Percentiles rank a stretch among this genome's conserved stretches.
These are phyloP conservation scores for Hypholoma fasciculare DNA, from an alignment of 768 basidiomycete genomes.

Conservation along the genomic window DNA sequence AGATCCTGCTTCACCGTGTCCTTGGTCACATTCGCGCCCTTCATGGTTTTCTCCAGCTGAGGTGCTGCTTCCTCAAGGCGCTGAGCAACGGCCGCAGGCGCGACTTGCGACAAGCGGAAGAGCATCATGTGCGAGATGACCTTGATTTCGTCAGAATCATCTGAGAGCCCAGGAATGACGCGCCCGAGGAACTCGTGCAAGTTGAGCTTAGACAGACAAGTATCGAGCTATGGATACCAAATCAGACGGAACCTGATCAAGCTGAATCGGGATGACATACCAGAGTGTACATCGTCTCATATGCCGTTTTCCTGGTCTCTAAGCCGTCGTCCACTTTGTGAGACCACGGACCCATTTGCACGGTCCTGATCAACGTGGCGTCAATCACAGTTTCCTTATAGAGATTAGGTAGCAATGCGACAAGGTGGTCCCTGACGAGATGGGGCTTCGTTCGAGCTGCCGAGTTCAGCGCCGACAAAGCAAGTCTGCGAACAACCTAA, in stretches of 20 bases:
- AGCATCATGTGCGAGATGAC: conserved; percentile 96
- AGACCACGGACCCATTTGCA: conserved; percentile 97
- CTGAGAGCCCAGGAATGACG: conserved; percentile 80
- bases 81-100: conserved; percentile 80
- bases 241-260: neutral
- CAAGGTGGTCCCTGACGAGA: conserved; percentile 83
- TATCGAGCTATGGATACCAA: conserved; percentile 65
- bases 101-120: conserved; percentile 84
- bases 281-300: conserved; percentile 95
- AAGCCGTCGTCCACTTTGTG: conserved; percentile 97
- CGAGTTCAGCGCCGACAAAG: conserved; percentile 89
- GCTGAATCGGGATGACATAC: conserved; percentile 42
- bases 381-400: conserved; percentile 87
- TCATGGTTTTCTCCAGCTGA: conserved; percentile 85
- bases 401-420: conserved; percentile 72
- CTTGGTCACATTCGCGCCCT: conserved; percentile 85
- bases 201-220: conserved; percentile 86
- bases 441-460: conserved; percentile 95
- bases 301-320: conserved; percentile 95
- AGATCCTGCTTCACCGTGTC: conserved; percentile 95
- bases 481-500: conserved; percentile 87
- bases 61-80: conserved; percentile 85
- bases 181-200: conserved; percentile 81
- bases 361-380: conserved; percentile 77
- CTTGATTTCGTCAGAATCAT: conserved; percentile 96